Conservation (phyloP, 331 rosid species). For the Acacia pycnantha region DNA sequence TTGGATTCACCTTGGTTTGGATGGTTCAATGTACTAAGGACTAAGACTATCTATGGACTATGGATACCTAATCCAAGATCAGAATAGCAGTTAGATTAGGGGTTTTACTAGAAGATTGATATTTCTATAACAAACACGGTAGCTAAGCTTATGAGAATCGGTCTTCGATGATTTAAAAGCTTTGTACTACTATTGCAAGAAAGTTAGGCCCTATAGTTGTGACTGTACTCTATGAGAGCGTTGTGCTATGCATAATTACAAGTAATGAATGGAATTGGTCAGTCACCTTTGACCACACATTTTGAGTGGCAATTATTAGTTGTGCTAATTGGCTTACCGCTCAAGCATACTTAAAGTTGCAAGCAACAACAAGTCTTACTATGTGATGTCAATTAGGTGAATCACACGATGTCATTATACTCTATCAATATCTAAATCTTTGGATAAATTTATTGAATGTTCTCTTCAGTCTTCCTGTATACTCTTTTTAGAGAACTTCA, state of each 20-base stretch:
- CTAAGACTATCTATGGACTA: background rate
- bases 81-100: background rate
- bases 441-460: too few species aligned
- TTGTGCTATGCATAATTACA: background rate
- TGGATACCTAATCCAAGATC: background rate
- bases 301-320: background rate
- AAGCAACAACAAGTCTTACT: background rate
- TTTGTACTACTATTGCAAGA: background rate
- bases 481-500: too few species aligned
- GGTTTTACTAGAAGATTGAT: background rate
- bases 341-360: background rate
- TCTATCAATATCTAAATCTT: too few species aligned
- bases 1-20: background rate
- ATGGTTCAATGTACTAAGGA: background rate
- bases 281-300: background rate
- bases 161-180: background rate
- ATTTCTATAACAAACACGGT: background rate
- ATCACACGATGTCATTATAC: fast-evolving
- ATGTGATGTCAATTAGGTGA: too few species aligned
- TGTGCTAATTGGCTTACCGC: background rate
- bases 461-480: too few species aligned
- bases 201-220: background rate
- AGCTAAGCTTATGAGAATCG: background rate
- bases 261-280: background rate
- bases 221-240: background rate